Evolutionary conservation across 345 rosid genomes (phyloP).

Genomic region (Kandelia obovata): DNA sequence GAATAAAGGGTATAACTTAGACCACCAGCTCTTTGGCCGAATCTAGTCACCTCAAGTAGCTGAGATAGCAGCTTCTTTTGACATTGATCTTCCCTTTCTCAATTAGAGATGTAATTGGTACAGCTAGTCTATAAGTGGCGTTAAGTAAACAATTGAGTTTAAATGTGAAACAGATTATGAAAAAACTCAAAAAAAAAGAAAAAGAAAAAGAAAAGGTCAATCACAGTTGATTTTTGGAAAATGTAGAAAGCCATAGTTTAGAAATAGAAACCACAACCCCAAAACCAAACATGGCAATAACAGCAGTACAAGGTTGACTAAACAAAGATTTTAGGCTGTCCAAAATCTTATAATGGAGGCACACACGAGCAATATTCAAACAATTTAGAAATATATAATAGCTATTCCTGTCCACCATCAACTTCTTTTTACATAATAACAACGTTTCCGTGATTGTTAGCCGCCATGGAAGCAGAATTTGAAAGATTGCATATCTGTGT

Average conservation of each 20-base stretch:
- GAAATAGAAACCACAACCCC: background rate
- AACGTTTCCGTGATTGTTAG: background rate
- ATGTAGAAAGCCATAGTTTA: no score
- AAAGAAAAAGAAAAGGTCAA: no score
- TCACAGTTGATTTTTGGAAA: background rate
- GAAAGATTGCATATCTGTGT: background rate
- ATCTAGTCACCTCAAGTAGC: no score
- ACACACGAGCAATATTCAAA: background rate
- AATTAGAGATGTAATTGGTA: no score
- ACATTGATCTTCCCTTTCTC: no score
- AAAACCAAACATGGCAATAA: background rate
- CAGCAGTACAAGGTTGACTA: slow-evolving; percentile 28
- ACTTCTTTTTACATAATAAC: background rate
- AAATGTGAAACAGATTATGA: no score
- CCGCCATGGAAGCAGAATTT: background rate
- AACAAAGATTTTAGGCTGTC: background rate
- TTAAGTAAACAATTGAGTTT: no score
- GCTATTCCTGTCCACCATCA: background rate
- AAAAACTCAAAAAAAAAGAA: no score
- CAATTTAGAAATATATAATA: background rate
- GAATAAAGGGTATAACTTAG: no score
- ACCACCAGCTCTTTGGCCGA: no score
- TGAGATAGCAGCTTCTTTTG: no score
- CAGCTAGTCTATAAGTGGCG: no score
- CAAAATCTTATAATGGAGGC: background rate